phyloP scores from a whole-genome alignment of 2,329 filamentous ascomycete species.

The Fusarium hainanense region DNA sequence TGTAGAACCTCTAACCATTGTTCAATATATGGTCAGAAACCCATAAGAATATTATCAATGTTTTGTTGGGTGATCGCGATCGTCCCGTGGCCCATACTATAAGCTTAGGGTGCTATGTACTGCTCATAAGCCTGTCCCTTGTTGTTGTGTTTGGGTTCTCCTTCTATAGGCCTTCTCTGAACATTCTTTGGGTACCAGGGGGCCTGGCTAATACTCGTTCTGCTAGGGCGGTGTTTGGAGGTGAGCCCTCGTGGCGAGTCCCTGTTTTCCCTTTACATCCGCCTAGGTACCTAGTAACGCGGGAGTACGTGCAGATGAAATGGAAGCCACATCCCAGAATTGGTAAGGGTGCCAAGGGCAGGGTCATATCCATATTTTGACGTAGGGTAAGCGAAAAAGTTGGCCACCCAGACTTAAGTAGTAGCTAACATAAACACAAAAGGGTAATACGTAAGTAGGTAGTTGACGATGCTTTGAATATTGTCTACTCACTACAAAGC shows the following conservation, averaged over 20 bases:
- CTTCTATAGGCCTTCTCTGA: conserved; percentile 35
- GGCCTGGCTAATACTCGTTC: conserved; percentile 7
- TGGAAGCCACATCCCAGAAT: conserved; percentile 13
- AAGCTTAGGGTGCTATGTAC: conserved; percentile 6
- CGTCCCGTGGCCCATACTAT: conserved; percentile 20
- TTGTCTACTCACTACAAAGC: neutral
- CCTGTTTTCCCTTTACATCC: neutral
- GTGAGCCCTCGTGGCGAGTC: neutral
- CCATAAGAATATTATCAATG: neutral
- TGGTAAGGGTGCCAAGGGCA: conserved; percentile 12
- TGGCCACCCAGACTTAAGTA: neutral
- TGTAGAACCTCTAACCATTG: neutral
- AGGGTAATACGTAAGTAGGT: neutral
- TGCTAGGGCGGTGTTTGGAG: conserved; percentile 15
- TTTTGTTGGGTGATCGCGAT: neutral
- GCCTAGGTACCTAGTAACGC: neutral
- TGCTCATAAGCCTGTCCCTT: conserved; percentile 12
- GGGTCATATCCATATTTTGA: neutral
- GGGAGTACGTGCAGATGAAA: conserved; percentile 38
- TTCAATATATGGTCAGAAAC: neutral
- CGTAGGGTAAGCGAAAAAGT: conserved; percentile 18
- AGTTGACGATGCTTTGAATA: neutral
- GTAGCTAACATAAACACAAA: neutral
- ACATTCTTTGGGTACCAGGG: conserved; percentile 26
- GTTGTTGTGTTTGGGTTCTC: conserved; percentile 14